Evolutionary conservation across 2,329 filamentous ascomycete genomes (phyloP).

Genomic region (Scedosporium boydii): DNA sequence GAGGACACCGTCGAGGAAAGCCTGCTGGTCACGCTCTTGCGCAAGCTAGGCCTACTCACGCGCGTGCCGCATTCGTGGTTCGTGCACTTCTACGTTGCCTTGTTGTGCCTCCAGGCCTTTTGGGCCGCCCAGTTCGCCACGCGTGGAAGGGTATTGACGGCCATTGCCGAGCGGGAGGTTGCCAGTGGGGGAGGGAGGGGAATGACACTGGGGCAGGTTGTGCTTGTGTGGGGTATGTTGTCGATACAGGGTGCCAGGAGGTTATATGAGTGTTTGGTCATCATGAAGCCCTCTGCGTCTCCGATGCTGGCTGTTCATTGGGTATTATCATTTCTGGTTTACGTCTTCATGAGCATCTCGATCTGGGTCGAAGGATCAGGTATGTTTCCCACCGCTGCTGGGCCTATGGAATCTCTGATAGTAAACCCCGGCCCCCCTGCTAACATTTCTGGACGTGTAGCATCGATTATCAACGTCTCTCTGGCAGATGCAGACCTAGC

Average conservation of each 20-base stretch:
- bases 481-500: background rate
- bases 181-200: constrained; percentile 14
- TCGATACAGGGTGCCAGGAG: constrained; percentile 64
- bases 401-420: background rate
- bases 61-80: constrained; percentile 86
- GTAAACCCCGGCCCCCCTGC: background rate
- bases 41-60: constrained; percentile 20
- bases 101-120: constrained; percentile 58
- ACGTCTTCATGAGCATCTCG: constrained; percentile 61
- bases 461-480: constrained; percentile 17
- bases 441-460: constrained; percentile 13
- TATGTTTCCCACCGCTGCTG: constrained; percentile 28
- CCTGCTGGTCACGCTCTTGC: constrained; percentile 5
- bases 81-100: constrained; percentile 73
- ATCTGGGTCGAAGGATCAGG: constrained; percentile 78
- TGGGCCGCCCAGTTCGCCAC: constrained; percentile 59
- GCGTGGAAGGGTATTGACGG: constrained; percentile 42
- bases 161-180: constrained; percentile 30
- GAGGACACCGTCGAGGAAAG: background rate
- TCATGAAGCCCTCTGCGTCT: constrained; percentile 59
- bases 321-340: constrained; percentile 69
- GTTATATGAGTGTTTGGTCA: constrained; percentile 61
- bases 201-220: constrained; percentile 54
- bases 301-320: constrained; percentile 84
- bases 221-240: constrained; percentile 64